These are phyloP conservation scores for Vigna radiata DNA, from an alignment of 306 rosid species.

Conservation along the genomic window DNA sequence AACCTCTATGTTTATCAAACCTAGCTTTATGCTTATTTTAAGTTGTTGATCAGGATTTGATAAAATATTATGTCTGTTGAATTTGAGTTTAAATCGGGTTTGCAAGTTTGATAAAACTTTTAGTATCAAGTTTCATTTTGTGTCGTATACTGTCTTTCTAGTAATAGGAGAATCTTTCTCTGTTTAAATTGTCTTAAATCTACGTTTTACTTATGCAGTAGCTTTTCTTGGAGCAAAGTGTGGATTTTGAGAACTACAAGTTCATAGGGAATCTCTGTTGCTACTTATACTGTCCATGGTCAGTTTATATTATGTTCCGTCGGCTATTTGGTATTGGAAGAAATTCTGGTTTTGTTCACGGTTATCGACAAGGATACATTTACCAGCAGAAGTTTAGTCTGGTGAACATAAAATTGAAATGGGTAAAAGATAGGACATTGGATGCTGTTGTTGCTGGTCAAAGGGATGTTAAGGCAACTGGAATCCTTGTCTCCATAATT, in stretches of 20 bases:
- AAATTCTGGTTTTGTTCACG: conserved; percentile 43
- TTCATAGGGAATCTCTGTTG: conserved; percentile 11
- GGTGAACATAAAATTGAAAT: conserved; percentile 84
- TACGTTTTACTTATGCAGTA: conserved; percentile 11
- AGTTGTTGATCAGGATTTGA: neutral
- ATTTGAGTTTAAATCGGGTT: conserved; percentile 2
- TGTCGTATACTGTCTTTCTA: neutral
- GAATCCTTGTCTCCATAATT: conserved; percentile 67
- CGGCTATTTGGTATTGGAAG: conserved; percentile 43
- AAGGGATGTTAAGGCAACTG: conserved; percentile 78
- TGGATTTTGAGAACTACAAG: conserved; percentile 25
- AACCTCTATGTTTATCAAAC: neutral
- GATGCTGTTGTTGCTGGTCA: conserved; percentile 68
- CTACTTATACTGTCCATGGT: neutral
- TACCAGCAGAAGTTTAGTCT: conserved; percentile 65
- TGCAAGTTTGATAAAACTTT: no score
- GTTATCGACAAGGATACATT: conserved; percentile 46
- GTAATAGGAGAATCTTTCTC: conserved; percentile 5
- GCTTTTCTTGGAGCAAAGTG: conserved; percentile 11
- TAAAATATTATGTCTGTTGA: neutral
- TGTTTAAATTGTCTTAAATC: conserved; percentile 7
- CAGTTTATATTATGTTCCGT: conserved; percentile 39
- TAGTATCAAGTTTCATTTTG: neutral
- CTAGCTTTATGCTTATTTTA: neutral
- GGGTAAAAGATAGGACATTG: conserved; percentile 81